Evolutionary conservation across 2,329 filamentous ascomycete genomes (phyloP).

Genomic region (Colletotrichum melonis): DNA sequence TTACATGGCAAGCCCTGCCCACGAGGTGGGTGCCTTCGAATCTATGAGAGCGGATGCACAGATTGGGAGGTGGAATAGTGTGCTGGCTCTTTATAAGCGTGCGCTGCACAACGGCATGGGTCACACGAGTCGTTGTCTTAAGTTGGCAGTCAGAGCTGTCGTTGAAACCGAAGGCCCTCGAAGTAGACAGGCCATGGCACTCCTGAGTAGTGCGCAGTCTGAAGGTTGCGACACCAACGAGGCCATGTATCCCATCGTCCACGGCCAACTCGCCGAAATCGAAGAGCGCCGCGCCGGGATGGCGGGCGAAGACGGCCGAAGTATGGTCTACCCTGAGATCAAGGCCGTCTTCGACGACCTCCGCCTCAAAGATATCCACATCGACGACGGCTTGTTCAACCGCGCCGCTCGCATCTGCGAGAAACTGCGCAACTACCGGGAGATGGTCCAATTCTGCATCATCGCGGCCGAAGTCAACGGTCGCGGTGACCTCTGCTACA

Average conservation of each 20-base stretch:
- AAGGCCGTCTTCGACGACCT: conserved; percentile 41
- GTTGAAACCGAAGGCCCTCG: conserved; percentile 46
- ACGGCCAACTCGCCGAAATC: conserved; percentile 49
- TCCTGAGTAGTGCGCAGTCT: conserved; percentile 53
- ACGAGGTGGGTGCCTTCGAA: conserved; percentile 46
- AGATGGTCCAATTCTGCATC: conserved; percentile 47
- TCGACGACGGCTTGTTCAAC: conserved; percentile 51
- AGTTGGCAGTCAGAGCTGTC: conserved; percentile 59
- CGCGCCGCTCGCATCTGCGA: conserved; percentile 47
- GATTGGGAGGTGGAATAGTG: conserved; percentile 44
- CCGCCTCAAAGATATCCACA: conserved; percentile 41
- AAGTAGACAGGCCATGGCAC: conserved; percentile 46
- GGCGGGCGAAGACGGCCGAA: neutral
- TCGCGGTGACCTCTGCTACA: conserved; percentile 49
- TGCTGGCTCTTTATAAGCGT: conserved; percentile 52
- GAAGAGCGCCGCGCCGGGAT: conserved; percentile 38
- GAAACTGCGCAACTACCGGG: conserved; percentile 42
- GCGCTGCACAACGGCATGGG: conserved; percentile 48
- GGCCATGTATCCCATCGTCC: conserved; percentile 53
- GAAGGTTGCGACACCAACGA: conserved; percentile 55
- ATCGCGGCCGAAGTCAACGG: conserved; percentile 51
- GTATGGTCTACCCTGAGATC: conserved; percentile 16
- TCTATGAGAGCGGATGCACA: conserved; percentile 55
- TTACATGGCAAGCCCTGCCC: conserved; percentile 39
- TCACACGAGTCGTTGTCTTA: conserved; percentile 54